Evolutionary conservation across 179 eudicot species (phyloP).

Genomic region (Heliamphora pulchella): DNA sequence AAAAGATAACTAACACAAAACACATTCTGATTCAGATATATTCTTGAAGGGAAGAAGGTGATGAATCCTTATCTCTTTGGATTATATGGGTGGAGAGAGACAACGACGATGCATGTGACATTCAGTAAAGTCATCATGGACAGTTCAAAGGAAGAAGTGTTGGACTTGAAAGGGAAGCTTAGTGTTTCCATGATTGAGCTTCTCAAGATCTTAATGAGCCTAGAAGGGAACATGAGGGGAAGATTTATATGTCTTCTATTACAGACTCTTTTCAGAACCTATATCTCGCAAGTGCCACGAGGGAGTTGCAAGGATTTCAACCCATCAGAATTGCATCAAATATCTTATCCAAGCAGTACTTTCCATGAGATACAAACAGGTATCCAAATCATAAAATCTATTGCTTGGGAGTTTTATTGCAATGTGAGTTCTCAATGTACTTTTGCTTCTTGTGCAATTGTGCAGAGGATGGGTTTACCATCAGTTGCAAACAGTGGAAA

Average conservation of each 20-base stretch:
- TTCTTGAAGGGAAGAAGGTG: slow-evolving; percentile 32
- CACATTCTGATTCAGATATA: slow-evolving; percentile 24
- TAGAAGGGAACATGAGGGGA: slow-evolving; percentile 20
- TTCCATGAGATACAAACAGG: slow-evolving; percentile 29
- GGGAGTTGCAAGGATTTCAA: slow-evolving; percentile 6
- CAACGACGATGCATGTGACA: slow-evolving; percentile 28
- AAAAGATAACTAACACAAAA: neutral
- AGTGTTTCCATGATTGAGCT: slow-evolving; percentile 26
- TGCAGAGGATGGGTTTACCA: slow-evolving; percentile 30
- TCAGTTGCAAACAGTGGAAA: slow-evolving; percentile 32
- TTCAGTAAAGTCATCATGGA: slow-evolving; percentile 18
- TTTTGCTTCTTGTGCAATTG: neutral
- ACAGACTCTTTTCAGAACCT: slow-evolving; percentile 25
- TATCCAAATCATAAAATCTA: neutral
- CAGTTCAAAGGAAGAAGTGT: slow-evolving; percentile 6
- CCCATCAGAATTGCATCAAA: neutral
- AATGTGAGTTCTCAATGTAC: neutral
- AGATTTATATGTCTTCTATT: slow-evolving; percentile 18
- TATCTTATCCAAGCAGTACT: slow-evolving; percentile 24
- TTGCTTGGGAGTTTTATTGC: neutral
- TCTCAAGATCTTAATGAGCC: slow-evolving; percentile 19
- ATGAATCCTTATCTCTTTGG: slow-evolving; percentile 32
- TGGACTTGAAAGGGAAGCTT: slow-evolving; percentile 23
- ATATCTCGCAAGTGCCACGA: slow-evolving; percentile 30
- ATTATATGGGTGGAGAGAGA: slow-evolving; percentile 26